These are phyloP conservation scores for Suaeda aralocaspica DNA, from an alignment of 148 eudicot species.

Conservation along the genomic window DNA sequence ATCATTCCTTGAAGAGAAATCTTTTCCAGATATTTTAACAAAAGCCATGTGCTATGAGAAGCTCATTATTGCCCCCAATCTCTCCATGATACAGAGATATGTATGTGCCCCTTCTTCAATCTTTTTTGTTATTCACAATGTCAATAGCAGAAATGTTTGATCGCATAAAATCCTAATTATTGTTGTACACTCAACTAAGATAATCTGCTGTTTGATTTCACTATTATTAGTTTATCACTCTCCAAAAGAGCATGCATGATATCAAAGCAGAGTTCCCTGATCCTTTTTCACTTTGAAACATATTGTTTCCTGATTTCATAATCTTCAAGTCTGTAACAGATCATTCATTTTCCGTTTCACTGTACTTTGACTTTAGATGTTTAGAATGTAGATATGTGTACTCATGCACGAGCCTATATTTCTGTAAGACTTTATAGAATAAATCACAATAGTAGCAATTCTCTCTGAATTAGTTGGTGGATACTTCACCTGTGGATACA, in stretches of 20 bases:
- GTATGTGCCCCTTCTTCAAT: constrained; percentile 42
- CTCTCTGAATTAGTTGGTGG: not conserved
- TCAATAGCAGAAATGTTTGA: not conserved
- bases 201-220: no score
- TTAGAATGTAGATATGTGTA: no score
- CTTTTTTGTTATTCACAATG: not conserved
- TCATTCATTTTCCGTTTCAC: not conserved
- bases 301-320: not conserved
- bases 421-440: not conserved
- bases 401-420: not conserved
- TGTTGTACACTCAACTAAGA: no score
- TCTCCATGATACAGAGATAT: constrained; percentile 60
- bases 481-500: not conserved
- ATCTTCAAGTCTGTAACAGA: not conserved
- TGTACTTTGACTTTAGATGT: not conserved
- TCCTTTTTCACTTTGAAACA: not conserved
- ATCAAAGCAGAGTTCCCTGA: not conserved
- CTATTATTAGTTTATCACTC: no score
- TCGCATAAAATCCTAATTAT: no score
- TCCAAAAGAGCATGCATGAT: no score
- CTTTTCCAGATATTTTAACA: constrained; percentile 69
- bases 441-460: not conserved
- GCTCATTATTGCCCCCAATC: constrained; percentile 76
- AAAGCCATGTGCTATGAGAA: constrained; percentile 83
- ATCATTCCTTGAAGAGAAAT: constrained; percentile 74